Conservation (phyloP, 2,329 filamentous ascomycete species). For the Stemphylium lycopersici region DNA sequence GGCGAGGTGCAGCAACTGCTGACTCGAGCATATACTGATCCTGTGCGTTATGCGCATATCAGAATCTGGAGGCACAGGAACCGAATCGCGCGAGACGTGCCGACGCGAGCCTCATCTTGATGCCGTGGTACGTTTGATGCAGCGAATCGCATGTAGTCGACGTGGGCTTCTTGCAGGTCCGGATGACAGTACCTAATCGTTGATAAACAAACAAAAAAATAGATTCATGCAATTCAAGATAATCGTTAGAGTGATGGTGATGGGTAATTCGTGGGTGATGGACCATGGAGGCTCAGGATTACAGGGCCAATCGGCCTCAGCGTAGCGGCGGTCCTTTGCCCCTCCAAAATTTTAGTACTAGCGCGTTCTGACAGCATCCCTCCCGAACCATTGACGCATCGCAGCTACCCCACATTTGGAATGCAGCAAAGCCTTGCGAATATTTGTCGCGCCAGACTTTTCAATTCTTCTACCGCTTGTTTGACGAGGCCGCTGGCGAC, state of each 20-base stretch:
- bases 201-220: not conserved
- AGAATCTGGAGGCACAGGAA: conserved; percentile 8
- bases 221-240: not conserved
- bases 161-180: too few relatives aligned
- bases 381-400: conserved; percentile 34
- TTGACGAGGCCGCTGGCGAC: conserved; percentile 45
- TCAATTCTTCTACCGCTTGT: conserved; percentile 31
- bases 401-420: conserved; percentile 32
- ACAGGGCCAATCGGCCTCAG: conserved; percentile 1
- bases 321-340: conserved; percentile 16
- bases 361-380: conserved; percentile 23
- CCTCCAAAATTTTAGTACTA: conserved; percentile 37
- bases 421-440: conserved; percentile 33
- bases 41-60: conserved; percentile 8
- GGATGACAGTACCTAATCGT: not conserved
- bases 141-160: not conserved
- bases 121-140: conserved; percentile 15
- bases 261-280: too few relatives aligned
- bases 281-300: not conserved
- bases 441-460: conserved; percentile 27
- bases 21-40: conserved; percentile 1
- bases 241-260: not conserved
- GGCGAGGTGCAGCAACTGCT: conserved; percentile 11
- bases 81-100: conserved; percentile 5
- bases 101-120: conserved; percentile 5